Evolutionary conservation across 345 rosid species (phyloP).

Genomic region (Lepidium didymum): DNA sequence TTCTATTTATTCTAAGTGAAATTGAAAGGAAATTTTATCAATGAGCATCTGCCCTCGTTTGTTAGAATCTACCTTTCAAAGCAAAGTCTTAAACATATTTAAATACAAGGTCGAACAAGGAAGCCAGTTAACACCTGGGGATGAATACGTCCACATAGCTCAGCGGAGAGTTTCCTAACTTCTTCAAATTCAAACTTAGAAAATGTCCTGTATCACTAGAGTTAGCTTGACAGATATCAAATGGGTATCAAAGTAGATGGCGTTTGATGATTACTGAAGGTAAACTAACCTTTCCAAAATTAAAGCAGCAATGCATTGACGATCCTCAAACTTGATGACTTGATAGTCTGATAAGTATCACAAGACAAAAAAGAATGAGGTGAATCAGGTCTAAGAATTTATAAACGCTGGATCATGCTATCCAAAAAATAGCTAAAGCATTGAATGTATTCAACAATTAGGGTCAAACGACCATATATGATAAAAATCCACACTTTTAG

Average conservation of each 20-base stretch:
- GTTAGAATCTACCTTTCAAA: not conserved
- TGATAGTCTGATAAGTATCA: slow-evolving; percentile 34
- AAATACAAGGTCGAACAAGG: slow-evolving; percentile 5
- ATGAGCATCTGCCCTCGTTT: not conserved
- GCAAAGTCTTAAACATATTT: not conserved
- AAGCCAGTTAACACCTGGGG: slow-evolving; percentile 46
- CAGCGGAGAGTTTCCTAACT: slow-evolving; percentile 81
- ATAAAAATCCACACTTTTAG: not conserved
- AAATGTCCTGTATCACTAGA: slow-evolving; percentile 51
- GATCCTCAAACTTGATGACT: slow-evolving; percentile 36
- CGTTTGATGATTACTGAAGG: slow-evolving; percentile 6
- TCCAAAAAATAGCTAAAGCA: not conserved
- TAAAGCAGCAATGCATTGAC: slow-evolving; percentile 50
- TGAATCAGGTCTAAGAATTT: not conserved
- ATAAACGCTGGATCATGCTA: not conserved
- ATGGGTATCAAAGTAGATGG: slow-evolving; percentile 12
- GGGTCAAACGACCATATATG: not conserved
- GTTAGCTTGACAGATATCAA: slow-evolving; percentile 12
- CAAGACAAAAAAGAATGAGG: not conserved
- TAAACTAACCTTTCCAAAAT: slow-evolving; percentile 61
- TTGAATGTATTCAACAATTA: not conserved
- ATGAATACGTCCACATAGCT: slow-evolving; percentile 88
- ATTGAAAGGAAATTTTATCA: not conserved
- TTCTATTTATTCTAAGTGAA: not conserved
- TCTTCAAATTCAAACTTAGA: slow-evolving; percentile 68